A percentile compares a stretch with the other conserved stretches of the same genome.
Conservation (phyloP, 805 yeast species). For the Metschnikowia shivogae region DNA sequence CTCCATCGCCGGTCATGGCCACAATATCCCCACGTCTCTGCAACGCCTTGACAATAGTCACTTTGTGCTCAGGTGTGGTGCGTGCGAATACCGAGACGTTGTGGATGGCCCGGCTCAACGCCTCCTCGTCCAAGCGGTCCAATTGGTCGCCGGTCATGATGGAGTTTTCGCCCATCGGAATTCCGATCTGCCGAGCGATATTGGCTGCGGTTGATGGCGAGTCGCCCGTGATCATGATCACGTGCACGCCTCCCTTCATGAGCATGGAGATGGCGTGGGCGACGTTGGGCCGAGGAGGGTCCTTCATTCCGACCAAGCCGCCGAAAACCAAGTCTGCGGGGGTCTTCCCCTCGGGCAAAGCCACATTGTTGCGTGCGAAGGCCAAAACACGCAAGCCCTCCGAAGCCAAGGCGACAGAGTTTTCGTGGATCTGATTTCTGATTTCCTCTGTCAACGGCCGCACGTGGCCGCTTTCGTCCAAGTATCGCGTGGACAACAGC, state of each 20-base stretch:
- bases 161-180: conserved; percentile 63
- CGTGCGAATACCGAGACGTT: conserved; percentile 89
- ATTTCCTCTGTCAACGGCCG: conserved; percentile 55
- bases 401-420: conserved; percentile 63
- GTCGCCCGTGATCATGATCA: conserved; percentile 98
- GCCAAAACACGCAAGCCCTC: conserved; percentile 87
- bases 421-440: conserved; percentile 44
- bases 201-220: conserved; percentile 80
- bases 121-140: conserved; percentile 67
- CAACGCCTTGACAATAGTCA: conserved; percentile 82
- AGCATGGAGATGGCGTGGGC: conserved; percentile 67
- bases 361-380: conserved; percentile 54
- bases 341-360: conserved; percentile 30
- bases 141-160: conserved; percentile 84
- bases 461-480: conserved; percentile 54
- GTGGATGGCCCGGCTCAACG: conserved; percentile 69
- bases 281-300: conserved; percentile 94
- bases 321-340: conserved; percentile 59
- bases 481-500: conserved; percentile 54
- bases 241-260: conserved; percentile 90
- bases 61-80: conserved; percentile 92
- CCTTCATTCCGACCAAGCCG: conserved; percentile 94
- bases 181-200: conserved; percentile 87
- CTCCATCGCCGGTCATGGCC: conserved; percentile 99
- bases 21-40: conserved; percentile 91